Evolutionary conservation across 1,139 yeast genomes (phyloP).

Genomic region (Taphrina populina): DNA sequence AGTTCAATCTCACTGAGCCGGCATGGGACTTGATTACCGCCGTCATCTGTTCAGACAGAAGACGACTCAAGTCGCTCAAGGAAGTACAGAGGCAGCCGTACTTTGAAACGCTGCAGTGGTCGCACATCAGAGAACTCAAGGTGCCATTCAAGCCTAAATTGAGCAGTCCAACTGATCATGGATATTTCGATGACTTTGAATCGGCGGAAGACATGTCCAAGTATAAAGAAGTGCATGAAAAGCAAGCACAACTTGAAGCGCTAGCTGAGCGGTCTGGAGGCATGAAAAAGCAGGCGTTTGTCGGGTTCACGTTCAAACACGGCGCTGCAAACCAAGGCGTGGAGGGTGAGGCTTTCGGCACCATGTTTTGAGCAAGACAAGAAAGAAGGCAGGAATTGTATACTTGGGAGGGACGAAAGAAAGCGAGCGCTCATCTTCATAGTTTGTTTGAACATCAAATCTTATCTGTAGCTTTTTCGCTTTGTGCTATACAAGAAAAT

Average conservation of each 20-base stretch:
- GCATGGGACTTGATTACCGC: constrained; percentile 86
- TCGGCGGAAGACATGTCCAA: constrained; percentile 97
- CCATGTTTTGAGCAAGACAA: constrained; percentile 7
- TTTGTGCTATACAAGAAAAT: too few relatives aligned
- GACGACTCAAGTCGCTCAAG: constrained; percentile 71
- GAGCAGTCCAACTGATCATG: constrained; percentile 96
- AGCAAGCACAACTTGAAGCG: constrained; percentile 79
- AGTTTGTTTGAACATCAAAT: too few relatives aligned
- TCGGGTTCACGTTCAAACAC: constrained; percentile 96
- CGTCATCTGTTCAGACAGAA: constrained; percentile 74
- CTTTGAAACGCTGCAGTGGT: constrained; percentile 68
- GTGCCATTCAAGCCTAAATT: constrained; percentile 98
- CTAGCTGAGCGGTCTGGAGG: constrained; percentile 61
- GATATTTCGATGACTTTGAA: constrained; percentile 95
- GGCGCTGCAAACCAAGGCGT: constrained; percentile 30
- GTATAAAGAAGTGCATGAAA: constrained; percentile 92
- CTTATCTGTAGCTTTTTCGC: too few relatives aligned
- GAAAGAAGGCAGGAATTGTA: background rate
- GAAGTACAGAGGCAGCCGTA: constrained; percentile 79
- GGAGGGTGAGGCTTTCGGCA: constrained; percentile 16
- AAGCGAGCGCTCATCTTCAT: too few relatives aligned
- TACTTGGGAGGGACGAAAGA: background rate
- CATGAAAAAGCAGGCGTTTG: constrained; percentile 67
- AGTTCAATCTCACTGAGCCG: constrained; percentile 55
- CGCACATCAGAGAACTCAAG: constrained; percentile 49